Percentiles rank a stretch among this genome's conserved stretches.
phyloP scores from a whole-genome alignment of 2,329 filamentous ascomycete species.

The Colletotrichum sp. region DNA sequence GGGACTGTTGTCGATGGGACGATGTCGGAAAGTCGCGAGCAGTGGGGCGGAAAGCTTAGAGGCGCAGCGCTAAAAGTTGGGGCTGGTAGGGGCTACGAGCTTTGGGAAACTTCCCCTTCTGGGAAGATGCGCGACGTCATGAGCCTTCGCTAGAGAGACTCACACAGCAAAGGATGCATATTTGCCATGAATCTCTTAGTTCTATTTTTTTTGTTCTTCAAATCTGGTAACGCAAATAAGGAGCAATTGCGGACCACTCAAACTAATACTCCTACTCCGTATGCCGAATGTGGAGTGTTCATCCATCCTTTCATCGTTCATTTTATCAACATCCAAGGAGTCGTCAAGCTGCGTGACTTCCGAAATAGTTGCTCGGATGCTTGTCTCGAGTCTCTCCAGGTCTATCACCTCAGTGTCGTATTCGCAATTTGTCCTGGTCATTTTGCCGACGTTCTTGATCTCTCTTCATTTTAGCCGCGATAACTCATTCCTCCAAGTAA shows the following conservation, averaged over 20 bases:
- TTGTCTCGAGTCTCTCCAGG: constrained; percentile 46
- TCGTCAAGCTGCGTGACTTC: constrained; percentile 40
- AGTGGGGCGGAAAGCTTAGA: not conserved
- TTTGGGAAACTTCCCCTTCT: not conserved
- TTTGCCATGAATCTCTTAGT: not conserved
- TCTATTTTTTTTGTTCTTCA: not conserved
- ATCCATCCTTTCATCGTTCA: constrained; percentile 28
- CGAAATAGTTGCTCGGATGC: constrained; percentile 50
- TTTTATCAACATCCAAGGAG: constrained; percentile 25
- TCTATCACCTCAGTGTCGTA: constrained; percentile 48
- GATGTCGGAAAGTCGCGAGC: not conserved
- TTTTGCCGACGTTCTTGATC: constrained; percentile 54
- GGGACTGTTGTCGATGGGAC: not conserved
- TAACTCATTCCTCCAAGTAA: constrained; percentile 49
- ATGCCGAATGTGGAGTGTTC: not conserved
- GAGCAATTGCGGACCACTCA: not conserved
- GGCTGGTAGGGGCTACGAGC: not conserved
- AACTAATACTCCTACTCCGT: not conserved
- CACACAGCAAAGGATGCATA: not conserved
- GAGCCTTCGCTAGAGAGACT: not conserved
- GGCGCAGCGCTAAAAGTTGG: not conserved
- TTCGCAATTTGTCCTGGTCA: constrained; percentile 51
- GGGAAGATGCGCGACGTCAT: not conserved
- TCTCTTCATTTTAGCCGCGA: constrained; percentile 52
- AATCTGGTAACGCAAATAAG: no score